These are phyloP conservation scores for Ceratobasidium sp. DNA, from an alignment of 1,284 basidiomycete species.

Conservation along the genomic window DNA sequence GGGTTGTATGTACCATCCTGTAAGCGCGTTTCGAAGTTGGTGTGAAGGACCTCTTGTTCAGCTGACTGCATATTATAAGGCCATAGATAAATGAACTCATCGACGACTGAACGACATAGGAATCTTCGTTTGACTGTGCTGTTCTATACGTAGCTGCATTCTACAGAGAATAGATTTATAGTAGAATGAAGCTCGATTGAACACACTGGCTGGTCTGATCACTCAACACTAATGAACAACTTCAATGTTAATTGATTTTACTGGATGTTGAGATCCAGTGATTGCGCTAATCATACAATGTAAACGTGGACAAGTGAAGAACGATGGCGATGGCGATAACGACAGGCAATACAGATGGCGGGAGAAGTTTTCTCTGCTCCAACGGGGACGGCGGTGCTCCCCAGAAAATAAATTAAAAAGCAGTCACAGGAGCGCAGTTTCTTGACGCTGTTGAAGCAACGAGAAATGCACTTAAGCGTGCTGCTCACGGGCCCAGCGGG, in stretches of 20 bases:
- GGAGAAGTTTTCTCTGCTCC: not conserved
- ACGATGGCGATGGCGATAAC: not conserved
- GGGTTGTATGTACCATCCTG: slow-evolving; percentile 82
- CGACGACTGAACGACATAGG: too few species aligned
- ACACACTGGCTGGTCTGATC: too few species aligned
- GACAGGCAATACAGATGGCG: not conserved
- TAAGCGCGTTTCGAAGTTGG: slow-evolving; percentile 50
- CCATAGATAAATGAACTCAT: too few species aligned
- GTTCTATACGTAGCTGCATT: too few species aligned
- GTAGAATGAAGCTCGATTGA: too few species aligned
- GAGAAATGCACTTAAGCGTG: slow-evolving; percentile 65
- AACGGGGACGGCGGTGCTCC: not conserved
- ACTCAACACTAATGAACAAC: not conserved
- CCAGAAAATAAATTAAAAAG: slow-evolving; percentile 39
- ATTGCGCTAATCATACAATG: slow-evolving; percentile 41
- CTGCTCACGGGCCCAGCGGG: slow-evolving; percentile 84
- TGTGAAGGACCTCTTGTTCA: not conserved
- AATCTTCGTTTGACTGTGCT: too few species aligned
- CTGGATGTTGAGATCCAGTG: slow-evolving; percentile 40
- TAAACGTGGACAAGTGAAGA: slow-evolving; percentile 8
- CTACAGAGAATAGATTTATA: too few species aligned
- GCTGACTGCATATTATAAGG: too few species aligned
- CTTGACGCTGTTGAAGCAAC: slow-evolving; percentile 85
- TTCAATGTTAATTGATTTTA: slow-evolving; percentile 39
- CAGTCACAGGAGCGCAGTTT: slow-evolving; percentile 25